Evolutionary conservation across 2,329 filamentous ascomycete species (phyloP).

Genomic region (Neopestalotiopsis clavispora): DNA sequence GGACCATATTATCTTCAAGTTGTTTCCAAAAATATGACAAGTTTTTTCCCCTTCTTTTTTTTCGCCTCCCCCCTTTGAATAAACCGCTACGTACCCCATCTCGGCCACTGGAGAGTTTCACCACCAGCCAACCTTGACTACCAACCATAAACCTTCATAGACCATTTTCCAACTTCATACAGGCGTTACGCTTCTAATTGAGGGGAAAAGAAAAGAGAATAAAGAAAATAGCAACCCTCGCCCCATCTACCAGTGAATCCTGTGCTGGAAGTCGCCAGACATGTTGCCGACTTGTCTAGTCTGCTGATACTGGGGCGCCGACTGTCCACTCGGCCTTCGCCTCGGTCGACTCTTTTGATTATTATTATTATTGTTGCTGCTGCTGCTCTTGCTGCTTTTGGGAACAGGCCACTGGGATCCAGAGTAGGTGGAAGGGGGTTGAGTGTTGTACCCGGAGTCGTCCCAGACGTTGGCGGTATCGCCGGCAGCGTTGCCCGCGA

Average conservation of each 20-base stretch:
- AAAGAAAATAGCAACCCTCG: too few species aligned
- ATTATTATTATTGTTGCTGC: neutral
- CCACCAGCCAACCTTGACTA: too few species aligned
- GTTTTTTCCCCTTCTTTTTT: too few species aligned
- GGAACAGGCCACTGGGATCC: slow-evolving; percentile 13
- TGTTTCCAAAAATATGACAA: too few species aligned
- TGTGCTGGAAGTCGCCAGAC: neutral
- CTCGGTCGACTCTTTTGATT: neutral
- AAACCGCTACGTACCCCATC: too few species aligned
- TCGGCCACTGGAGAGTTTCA: too few species aligned
- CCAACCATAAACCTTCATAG: too few species aligned
- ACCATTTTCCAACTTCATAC: too few species aligned
- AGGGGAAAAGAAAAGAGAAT: too few species aligned
- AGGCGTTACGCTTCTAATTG: too few species aligned
- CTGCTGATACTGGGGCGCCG: neutral
- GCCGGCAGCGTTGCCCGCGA: slow-evolving; percentile 69
- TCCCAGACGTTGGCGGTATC: slow-evolving; percentile 29
- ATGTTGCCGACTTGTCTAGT: neutral
- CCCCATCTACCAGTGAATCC: neutral
- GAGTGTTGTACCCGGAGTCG: slow-evolving; percentile 33
- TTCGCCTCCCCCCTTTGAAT: too few species aligned
- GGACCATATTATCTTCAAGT: neutral
- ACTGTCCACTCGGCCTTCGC: slow-evolving; percentile 17
- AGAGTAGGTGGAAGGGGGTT: slow-evolving; percentile 28
- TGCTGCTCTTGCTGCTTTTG: neutral